phyloP scores from a whole-genome alignment of 495 filamentous ascomycete species.

The Penicillium paradoxum region DNA sequence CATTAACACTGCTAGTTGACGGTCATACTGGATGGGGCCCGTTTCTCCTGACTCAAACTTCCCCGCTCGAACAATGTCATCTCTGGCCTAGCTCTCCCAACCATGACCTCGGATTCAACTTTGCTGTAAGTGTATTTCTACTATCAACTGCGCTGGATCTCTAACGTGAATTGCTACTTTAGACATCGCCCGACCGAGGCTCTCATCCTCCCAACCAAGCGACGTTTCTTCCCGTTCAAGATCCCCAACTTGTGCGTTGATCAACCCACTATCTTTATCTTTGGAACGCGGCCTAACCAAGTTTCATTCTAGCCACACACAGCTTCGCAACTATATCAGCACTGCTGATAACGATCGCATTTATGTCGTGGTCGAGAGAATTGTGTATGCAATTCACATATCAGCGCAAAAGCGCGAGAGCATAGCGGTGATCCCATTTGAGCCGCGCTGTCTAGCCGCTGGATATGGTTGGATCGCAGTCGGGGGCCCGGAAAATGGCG shows the following conservation, averaged over 20 bases:
- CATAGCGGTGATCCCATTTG: conserved; percentile 73
- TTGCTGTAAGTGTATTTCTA: conserved; percentile 30
- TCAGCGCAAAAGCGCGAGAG: conserved; percentile 66
- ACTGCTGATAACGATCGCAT: conserved; percentile 68
- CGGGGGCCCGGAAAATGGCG: conserved; percentile 74
- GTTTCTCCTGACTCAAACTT: conserved; percentile 10
- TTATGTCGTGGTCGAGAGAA: conserved; percentile 72
- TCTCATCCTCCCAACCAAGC: conserved; percentile 57
- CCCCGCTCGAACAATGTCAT: conserved; percentile 32
- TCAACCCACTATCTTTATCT: conserved; percentile 5
- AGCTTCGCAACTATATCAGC: conserved; percentile 87
- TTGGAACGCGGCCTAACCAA: conserved; percentile 2
- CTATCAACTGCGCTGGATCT: background rate
- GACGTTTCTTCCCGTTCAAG: conserved; percentile 67
- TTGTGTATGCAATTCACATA: conserved; percentile 70
- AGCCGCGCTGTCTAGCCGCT: conserved; percentile 77
- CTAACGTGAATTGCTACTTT: conserved; percentile 5
- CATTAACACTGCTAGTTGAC: background rate
- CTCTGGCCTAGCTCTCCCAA: conserved; percentile 28
- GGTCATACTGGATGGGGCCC: conserved; percentile 3
- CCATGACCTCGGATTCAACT: conserved; percentile 44
- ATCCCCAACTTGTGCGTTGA: conserved; percentile 67
- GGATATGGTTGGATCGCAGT: conserved; percentile 84
- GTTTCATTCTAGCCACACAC: conserved; percentile 67
- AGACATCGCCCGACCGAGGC: conserved; percentile 56